Conservation (phyloP, 805 yeast species). For the Ogataea chonburiensis region DNA sequence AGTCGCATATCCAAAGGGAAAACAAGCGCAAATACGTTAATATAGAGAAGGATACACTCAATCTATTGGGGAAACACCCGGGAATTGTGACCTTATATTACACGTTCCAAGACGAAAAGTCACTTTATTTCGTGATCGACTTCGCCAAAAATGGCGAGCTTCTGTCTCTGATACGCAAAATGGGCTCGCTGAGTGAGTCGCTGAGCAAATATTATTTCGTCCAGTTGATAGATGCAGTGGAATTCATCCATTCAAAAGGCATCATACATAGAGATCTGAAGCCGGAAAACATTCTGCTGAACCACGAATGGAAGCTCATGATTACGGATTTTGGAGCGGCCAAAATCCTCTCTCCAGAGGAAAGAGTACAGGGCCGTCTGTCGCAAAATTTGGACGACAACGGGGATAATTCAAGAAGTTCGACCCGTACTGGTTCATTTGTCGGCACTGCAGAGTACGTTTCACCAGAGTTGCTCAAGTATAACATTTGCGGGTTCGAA, state of each 20-base stretch:
- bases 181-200: constrained; percentile 73
- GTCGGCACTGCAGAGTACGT: constrained; percentile 98
- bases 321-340: constrained; percentile 99
- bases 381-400: constrained; percentile 15
- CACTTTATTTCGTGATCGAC: constrained; percentile 88
- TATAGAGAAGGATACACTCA: constrained; percentile 88
- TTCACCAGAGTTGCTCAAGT: constrained; percentile 81
- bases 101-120: constrained; percentile 90
- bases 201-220: constrained; percentile 78
- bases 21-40: constrained; percentile 93
- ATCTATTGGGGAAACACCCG: constrained; percentile 86
- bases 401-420: constrained; percentile 32
- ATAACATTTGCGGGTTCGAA: constrained; percentile 78
- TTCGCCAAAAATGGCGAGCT: constrained; percentile 96
- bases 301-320: constrained; percentile 81
- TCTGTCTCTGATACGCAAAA: constrained; percentile 69
- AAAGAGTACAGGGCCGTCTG: constrained; percentile 27
- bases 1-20: constrained; percentile 90
- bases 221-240: constrained; percentile 88
- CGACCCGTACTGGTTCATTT: constrained; percentile 62
- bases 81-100: constrained; percentile 90
- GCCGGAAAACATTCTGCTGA: constrained; percentile 89
- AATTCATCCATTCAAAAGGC: constrained; percentile 84
- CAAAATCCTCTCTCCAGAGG: constrained; percentile 56
- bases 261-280: constrained; percentile 92